phyloP scores from a whole-genome alignment of 2,329 filamentous ascomycete species.

The Gliomastix tumulicola region DNA sequence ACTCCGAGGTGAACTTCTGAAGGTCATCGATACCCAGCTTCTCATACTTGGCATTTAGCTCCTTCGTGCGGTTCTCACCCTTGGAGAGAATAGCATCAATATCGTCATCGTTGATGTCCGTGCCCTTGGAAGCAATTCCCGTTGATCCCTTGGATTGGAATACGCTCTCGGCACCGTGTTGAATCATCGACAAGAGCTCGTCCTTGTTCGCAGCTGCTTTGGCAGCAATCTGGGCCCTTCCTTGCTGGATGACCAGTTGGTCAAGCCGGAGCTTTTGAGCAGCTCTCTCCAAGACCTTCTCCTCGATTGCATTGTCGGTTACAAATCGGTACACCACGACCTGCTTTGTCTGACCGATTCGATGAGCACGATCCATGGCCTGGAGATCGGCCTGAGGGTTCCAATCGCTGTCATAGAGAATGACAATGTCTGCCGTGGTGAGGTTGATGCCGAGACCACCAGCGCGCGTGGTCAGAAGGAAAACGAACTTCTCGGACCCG shows the following conservation, averaged over 20 bases:
- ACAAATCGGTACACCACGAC: conserved; percentile 95
- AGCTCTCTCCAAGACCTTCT: conserved; percentile 93
- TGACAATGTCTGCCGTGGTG: conserved; percentile 89
- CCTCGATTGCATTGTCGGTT: conserved; percentile 96
- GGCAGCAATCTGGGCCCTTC: conserved; percentile 80
- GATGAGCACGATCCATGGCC: conserved; percentile 97
- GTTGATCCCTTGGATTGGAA: conserved; percentile 69
- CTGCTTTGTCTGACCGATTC: conserved; percentile 97
- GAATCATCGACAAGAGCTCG: conserved; percentile 94
- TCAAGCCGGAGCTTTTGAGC: conserved; percentile 95
- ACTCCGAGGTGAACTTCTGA: conserved; percentile 96
- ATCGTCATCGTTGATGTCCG: conserved; percentile 73
- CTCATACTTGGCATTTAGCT: conserved; percentile 90
- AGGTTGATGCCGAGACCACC: conserved; percentile 96
- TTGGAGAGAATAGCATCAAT: conserved; percentile 83
- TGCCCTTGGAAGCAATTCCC: conserved; percentile 52
- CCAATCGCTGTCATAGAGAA: conserved; percentile 98
- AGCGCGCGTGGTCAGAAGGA: conserved; percentile 89
- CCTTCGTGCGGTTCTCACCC: conserved; percentile 81
- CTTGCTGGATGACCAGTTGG: conserved; percentile 96
- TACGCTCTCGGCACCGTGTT: conserved; percentile 93
- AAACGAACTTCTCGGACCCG: conserved; percentile 92
- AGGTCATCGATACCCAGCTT: conserved; percentile 94
- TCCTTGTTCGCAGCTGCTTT: conserved; percentile 95
- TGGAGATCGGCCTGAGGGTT: conserved; percentile 97